Conservation (phyloP, 345 rosid species). For the Eucalyptus sideroxylon region DNA sequence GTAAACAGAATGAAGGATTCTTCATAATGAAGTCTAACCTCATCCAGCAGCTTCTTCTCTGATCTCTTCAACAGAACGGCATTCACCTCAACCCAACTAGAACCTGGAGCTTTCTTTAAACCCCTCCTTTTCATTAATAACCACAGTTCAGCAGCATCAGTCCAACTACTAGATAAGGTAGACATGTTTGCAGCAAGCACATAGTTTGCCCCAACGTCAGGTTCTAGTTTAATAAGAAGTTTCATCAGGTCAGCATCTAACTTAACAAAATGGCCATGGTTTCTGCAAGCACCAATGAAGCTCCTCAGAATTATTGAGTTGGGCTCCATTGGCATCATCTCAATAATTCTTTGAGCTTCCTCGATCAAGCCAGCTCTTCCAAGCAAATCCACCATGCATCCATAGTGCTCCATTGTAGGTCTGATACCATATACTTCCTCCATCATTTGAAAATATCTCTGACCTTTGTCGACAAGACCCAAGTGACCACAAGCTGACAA, state of each 20-base stretch:
- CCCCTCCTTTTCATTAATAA: not conserved
- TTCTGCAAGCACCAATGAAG: conserved; percentile 10
- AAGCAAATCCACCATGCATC: conserved; percentile 21
- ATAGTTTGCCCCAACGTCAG: conserved; percentile 7
- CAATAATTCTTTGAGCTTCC: conserved; percentile 4
- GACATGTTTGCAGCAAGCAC: conserved; percentile 6
- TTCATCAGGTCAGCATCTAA: not conserved
- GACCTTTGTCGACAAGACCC: conserved; percentile 12
- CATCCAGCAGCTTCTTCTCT: not conserved
- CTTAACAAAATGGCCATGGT: not conserved
- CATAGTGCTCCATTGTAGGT: conserved; percentile 14
- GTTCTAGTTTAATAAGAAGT: conserved; percentile 4
- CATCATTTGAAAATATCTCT: not conserved
- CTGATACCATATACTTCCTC: not conserved
- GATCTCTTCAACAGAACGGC: not conserved
- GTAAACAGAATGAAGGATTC: not conserved
- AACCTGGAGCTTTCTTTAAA: conserved; percentile 2
- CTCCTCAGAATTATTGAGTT: conserved; percentile 12
- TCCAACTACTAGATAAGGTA: conserved; percentile 10
- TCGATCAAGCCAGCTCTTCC: conserved; percentile 23
- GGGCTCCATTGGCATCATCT: conserved; percentile 14
- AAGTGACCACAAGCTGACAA: conserved; percentile 18
- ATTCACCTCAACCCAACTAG: conserved; percentile 5
- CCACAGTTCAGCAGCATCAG: conserved; percentile 5
- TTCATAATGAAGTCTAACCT: not conserved